Conservation (phyloP, 306 rosid species). For the Rosa persica region DNA sequence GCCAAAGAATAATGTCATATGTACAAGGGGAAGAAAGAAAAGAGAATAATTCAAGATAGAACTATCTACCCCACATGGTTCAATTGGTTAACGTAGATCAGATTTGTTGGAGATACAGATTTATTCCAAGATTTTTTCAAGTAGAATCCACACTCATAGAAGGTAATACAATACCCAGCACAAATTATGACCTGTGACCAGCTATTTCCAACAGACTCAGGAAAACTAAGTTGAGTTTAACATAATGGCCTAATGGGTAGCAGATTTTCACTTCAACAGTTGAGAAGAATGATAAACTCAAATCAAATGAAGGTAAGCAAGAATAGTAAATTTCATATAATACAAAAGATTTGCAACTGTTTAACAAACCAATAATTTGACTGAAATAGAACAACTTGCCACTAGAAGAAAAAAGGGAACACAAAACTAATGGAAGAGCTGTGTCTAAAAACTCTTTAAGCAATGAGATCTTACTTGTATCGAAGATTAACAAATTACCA, state of each 20-base stretch:
- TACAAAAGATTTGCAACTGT: not conserved
- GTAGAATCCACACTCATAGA: not conserved
- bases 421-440: not conserved
- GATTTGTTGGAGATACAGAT: not conserved
- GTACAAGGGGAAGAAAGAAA: not conserved
- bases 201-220: not conserved
- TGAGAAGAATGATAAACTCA: not conserved
- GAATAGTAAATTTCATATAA: not conserved
- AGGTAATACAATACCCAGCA: not conserved
- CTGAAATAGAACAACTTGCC: not conserved
- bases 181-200: not conserved
- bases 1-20: no score
- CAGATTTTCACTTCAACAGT: not conserved
- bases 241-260: not conserved
- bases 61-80: not conserved
- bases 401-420: not conserved
- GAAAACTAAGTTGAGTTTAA: not conserved
- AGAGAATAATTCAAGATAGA: not conserved
- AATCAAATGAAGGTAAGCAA: not conserved
- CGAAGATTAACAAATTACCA: not conserved
- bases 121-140: not conserved
- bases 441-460: not conserved
- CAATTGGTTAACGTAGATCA: not conserved
- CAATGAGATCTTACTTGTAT: not conserved
- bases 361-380: not conserved